Percentiles rank a stretch among this genome's conserved stretches.
Evolutionary conservation across 2,329 filamentous ascomycete genomes (phyloP).

Genomic region (Didymella arachidicola): DNA sequence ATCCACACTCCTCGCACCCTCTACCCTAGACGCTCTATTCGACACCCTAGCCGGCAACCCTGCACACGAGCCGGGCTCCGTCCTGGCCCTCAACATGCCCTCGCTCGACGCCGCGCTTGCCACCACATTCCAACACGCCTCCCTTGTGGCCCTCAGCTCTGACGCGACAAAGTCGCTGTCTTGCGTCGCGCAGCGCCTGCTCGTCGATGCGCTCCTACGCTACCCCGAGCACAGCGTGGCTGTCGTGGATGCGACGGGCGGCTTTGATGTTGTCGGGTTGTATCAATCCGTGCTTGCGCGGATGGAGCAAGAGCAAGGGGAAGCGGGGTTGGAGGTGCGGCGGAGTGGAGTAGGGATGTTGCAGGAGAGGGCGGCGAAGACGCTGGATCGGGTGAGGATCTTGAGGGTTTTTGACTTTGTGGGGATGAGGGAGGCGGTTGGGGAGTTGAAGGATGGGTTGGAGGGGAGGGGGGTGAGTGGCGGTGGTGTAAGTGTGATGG

Average conservation of each 20-base stretch:
- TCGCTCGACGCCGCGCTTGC: conserved; percentile 2
- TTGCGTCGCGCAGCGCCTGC: conserved; percentile 33
- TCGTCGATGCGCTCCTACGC: conserved; percentile 52
- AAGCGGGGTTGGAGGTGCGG: background rate
- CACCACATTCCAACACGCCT: background rate
- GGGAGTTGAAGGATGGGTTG: conserved; percentile 53
- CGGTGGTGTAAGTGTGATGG: conserved; percentile 5
- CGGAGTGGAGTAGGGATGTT: background rate
- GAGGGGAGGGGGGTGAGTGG: conserved; percentile 21
- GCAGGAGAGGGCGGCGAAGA: background rate
- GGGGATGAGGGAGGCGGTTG: conserved; percentile 57
- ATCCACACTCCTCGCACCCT: background rate
- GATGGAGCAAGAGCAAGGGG: background rate
- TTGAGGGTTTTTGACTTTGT: conserved; percentile 61
- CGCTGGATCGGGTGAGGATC: conserved; percentile 57
- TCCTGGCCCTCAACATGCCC: background rate
- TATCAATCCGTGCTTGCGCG: conserved; percentile 3
- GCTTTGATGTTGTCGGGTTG: conserved; percentile 55
- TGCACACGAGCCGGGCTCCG: too few relatives aligned
- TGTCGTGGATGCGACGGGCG: conserved; percentile 57
- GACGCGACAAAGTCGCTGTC: background rate
- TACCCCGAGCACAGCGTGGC: conserved; percentile 43
- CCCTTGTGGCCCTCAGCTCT: conserved; percentile 3
- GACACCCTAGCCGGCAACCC: background rate
- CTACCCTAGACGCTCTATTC: background rate